Evolutionary conservation across 495 filamentous ascomycete species (phyloP).

Genomic region (Penicillium daleae): DNA sequence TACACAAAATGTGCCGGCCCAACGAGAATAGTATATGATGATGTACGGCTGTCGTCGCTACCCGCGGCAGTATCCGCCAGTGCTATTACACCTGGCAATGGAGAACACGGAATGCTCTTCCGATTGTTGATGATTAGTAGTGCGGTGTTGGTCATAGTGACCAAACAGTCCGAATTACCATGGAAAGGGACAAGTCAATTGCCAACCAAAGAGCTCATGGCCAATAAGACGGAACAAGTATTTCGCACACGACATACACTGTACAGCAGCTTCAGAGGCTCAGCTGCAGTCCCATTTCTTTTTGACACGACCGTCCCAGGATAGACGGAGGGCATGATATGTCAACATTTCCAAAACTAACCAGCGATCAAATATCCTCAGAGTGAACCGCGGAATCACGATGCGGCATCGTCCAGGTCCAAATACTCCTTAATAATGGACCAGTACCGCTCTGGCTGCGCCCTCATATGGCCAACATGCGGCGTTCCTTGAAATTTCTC

Average conservation of each 20-base stretch:
- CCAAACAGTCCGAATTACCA: slow-evolving; percentile 1
- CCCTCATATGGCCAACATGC: slow-evolving; percentile 52
- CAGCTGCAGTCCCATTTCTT: not conserved
- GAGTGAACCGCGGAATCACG: not conserved
- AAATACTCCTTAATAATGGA: slow-evolving; percentile 37
- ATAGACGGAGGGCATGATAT: not conserved
- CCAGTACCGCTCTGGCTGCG: slow-evolving; percentile 50
- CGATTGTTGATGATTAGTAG: slow-evolving; percentile 10
- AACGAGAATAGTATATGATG: slow-evolving; percentile 11
- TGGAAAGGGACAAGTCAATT: slow-evolving; percentile 10
- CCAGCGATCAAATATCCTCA: not conserved
- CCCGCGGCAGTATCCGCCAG: not conserved
- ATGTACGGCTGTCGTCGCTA: slow-evolving; percentile 29
- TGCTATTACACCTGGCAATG: not conserved
- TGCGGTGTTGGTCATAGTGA: slow-evolving; percentile 8
- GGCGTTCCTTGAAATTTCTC: slow-evolving; percentile 44
- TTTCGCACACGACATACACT: not conserved
- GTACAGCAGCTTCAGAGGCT: not conserved
- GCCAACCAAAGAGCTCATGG: not conserved
- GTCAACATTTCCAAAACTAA: not conserved
- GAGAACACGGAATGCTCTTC: slow-evolving; percentile 25
- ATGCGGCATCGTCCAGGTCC: slow-evolving; percentile 9
- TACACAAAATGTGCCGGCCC: not conserved
- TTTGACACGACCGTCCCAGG: not conserved
- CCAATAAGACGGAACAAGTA: not conserved